Evolutionary conservation across 2,329 filamentous ascomycete genomes (phyloP).

Genomic region (Ceratocystis cubensis): DNA sequence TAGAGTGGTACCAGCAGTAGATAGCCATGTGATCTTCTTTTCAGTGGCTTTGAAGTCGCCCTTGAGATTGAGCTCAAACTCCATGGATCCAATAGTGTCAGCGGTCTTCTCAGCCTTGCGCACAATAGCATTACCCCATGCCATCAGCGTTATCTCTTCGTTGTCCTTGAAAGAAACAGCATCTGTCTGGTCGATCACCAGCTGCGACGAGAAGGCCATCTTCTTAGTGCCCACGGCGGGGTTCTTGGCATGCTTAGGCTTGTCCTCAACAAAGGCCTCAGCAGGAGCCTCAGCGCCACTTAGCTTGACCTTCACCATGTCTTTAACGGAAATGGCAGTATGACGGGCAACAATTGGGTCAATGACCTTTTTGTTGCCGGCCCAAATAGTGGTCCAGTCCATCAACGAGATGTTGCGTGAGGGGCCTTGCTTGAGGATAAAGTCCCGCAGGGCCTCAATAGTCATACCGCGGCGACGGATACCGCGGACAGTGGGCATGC

Average conservation of each 20-base stretch:
- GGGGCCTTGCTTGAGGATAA: slow-evolving; percentile 73
- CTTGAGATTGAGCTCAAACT: slow-evolving; percentile 76
- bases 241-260: slow-evolving; percentile 85
- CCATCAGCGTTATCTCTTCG: slow-evolving; percentile 93
- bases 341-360: slow-evolving; percentile 63
- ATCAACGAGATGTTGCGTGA: slow-evolving; percentile 73
- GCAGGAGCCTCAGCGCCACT: slow-evolving; percentile 55
- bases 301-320: slow-evolving; percentile 58
- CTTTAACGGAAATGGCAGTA: slow-evolving; percentile 58
- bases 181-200: slow-evolving; percentile 79
- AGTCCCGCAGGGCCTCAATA: slow-evolving; percentile 64
- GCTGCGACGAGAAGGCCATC: slow-evolving; percentile 60
- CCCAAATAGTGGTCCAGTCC: slow-evolving; percentile 69
- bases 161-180: slow-evolving; percentile 66
- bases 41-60: slow-evolving; percentile 91
- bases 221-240: slow-evolving; percentile 72
- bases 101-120: slow-evolving; percentile 35
- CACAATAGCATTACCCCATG: slow-evolving; percentile 69
- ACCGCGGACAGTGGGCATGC: slow-evolving; percentile 74
- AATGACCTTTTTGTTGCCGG: slow-evolving; percentile 68
- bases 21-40: slow-evolving; percentile 95
- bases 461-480: slow-evolving; percentile 69
- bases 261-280: slow-evolving; percentile 54
- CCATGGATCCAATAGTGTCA: slow-evolving; percentile 53
- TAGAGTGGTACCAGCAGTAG: slow-evolving; percentile 60